Evolutionary conservation across 306 rosid species (phyloP).

Genomic region (Vachellia pachyceras): DNA sequence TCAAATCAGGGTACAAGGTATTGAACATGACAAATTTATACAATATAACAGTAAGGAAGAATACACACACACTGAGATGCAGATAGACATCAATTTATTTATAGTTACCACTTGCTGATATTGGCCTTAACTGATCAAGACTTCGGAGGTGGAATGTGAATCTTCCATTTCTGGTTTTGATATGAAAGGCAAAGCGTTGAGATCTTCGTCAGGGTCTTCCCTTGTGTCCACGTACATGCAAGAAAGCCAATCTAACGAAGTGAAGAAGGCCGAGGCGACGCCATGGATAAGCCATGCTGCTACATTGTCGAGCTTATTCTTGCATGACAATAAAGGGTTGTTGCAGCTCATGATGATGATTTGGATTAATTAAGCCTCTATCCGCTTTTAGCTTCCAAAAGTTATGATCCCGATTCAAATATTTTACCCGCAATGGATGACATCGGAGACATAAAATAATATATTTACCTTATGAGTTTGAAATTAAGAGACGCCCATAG

Average conservation of each 20-base stretch:
- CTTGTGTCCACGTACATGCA: slow-evolving; percentile 44
- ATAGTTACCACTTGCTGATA: neutral
- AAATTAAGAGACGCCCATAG: slow-evolving; percentile 24
- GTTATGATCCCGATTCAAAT: neutral
- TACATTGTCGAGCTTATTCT: slow-evolving; percentile 36
- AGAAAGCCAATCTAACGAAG: slow-evolving; percentile 45
- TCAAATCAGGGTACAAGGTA: slow-evolving; percentile 10
- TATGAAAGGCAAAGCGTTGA: slow-evolving; percentile 34
- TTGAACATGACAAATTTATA: neutral
- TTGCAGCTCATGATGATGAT: neutral
- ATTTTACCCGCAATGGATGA: slow-evolving; percentile 3
- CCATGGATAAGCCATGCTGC: slow-evolving; percentile 43
- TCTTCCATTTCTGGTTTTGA: slow-evolving; percentile 14
- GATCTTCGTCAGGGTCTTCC: slow-evolving; percentile 36
- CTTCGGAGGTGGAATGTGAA: neutral
- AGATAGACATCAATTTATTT: neutral
- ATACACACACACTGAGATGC: neutral
- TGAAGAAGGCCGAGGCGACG: slow-evolving; percentile 38
- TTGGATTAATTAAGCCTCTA: neutral
- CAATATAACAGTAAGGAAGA: neutral
- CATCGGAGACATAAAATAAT: neutral
- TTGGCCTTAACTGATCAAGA: slow-evolving; percentile 13
- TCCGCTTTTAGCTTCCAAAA: neutral
- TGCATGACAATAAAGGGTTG: slow-evolving; percentile 11
- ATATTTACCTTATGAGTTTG: slow-evolving; percentile 9